phyloP scores from a whole-genome alignment of 257 asterid species.

The Nicotiana otophora region DNA sequence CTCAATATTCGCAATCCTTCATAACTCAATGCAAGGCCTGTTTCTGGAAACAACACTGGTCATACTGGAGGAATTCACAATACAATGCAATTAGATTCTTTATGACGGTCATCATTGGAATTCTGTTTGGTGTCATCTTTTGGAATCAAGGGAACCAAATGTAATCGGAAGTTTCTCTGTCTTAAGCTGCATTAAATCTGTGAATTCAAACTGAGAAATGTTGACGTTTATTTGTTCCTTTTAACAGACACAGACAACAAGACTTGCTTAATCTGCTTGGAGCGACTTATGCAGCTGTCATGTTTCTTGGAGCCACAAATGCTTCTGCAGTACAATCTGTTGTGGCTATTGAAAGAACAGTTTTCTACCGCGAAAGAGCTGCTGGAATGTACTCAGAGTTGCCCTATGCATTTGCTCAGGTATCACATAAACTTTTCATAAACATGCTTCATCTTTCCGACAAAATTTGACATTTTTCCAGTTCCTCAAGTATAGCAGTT shows the following conservation, averaged over 20 bases:
- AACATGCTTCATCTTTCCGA: background rate
- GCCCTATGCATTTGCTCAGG: constrained; percentile 90
- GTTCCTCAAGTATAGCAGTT: background rate
- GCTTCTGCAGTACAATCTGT: constrained; percentile 73
- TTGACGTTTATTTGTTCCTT: background rate
- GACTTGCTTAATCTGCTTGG: constrained; percentile 75
- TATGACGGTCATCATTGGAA: constrained; percentile 40
- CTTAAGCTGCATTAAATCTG: background rate
- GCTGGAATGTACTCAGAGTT: constrained; percentile 89
- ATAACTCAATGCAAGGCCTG: constrained; percentile 58
- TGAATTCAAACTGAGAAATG: background rate
- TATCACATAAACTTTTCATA: constrained; percentile 5
- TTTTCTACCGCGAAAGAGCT: constrained; percentile 81
- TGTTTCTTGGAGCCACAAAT: constrained; percentile 76
- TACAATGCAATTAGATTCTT: constrained; percentile 58
- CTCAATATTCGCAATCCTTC: constrained; percentile 53
- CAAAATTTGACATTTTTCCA: background rate
- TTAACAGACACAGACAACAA: constrained; percentile 54
- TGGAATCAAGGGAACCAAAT: constrained; percentile 49
- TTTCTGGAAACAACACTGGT: constrained; percentile 65
- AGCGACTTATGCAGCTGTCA: constrained; percentile 74
- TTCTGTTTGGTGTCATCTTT: constrained; percentile 63
- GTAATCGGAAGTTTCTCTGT: constrained; percentile 24
- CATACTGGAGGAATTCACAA: constrained; percentile 67
- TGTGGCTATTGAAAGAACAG: constrained; percentile 68